phyloP scores from a whole-genome alignment of 2,329 filamentous ascomycete species.

The Microdochium trichocladiopsis region DNA sequence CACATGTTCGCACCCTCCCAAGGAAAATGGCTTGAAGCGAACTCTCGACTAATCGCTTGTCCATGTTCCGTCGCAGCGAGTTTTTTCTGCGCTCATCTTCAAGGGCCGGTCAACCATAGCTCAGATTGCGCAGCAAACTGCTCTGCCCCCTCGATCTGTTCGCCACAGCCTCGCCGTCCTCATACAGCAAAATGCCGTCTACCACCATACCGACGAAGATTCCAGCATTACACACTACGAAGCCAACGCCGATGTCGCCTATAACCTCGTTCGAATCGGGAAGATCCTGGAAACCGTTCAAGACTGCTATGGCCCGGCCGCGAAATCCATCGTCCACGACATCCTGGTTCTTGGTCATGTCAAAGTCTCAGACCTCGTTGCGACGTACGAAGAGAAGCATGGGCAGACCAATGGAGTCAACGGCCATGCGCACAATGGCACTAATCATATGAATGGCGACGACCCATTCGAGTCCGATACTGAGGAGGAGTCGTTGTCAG shows the following conservation, averaged over 20 bases:
- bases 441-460: slow-evolving; percentile 24
- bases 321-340: slow-evolving; percentile 66
- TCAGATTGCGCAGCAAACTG: slow-evolving; percentile 64
- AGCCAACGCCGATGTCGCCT: slow-evolving; percentile 72
- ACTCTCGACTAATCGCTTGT: slow-evolving; percentile 8
- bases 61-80: slow-evolving; percentile 53
- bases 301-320: slow-evolving; percentile 65
- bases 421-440: slow-evolving; percentile 14
- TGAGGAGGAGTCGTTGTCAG: slow-evolving; percentile 6
- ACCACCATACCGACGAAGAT: slow-evolving; percentile 59
- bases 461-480: slow-evolving; percentile 29
- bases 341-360: slow-evolving; percentile 74
- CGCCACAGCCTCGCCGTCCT: slow-evolving; percentile 78
- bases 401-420: slow-evolving; percentile 17
- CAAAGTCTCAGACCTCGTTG: slow-evolving; percentile 61
- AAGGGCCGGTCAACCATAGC: slow-evolving; percentile 69
- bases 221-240: slow-evolving; percentile 70
- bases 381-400: slow-evolving; percentile 44
- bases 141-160: slow-evolving; percentile 66
- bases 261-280: slow-evolving; percentile 73
- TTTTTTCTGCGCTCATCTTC: slow-evolving; percentile 71
- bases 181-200: slow-evolving; percentile 81
- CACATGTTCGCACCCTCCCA: slow-evolving; percentile 4
- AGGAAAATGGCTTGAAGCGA: not conserved
- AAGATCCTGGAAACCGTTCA: slow-evolving; percentile 75